Percentiles rank a stretch among this genome's conserved stretches.
phyloP scores from a whole-genome alignment of 768 basidiomycete genomes.

The Fomitopsis pulvina region DNA sequence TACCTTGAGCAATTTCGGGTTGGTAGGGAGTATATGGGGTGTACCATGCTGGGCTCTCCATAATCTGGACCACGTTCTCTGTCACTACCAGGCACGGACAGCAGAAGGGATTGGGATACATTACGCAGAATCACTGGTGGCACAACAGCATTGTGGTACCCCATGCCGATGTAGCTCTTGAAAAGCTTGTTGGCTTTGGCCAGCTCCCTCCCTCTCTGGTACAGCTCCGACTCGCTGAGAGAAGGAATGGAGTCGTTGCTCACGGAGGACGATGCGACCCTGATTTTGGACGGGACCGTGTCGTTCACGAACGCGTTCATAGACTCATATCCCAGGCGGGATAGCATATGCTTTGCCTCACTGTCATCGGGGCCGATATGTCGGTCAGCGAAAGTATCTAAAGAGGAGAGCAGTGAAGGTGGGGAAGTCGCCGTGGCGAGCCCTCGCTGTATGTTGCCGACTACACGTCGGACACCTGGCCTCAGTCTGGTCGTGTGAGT shows the following conservation, averaged over 20 bases:
- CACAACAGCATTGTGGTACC: conserved; percentile 91
- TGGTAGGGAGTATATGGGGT: conserved; percentile 96
- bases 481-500: conserved; percentile 9
- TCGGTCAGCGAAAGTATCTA: conserved; percentile 86
- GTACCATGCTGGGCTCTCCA: conserved; percentile 98
- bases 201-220: conserved; percentile 65
- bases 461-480: conserved; percentile 15
- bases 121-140: conserved; percentile 95
- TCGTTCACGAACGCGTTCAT: conserved; percentile 85
- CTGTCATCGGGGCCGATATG: conserved; percentile 87
- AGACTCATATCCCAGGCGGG: conserved; percentile 72
- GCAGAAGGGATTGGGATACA: conserved; percentile 34
- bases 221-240: conserved; percentile 82
- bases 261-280: conserved; percentile 54
- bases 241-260: conserved; percentile 64
- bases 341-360: conserved; percentile 82
- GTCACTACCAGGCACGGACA: not conserved
- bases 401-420: conserved; percentile 66
- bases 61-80: conserved; percentile 39
- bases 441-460: conserved; percentile 25
- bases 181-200: conserved; percentile 75
- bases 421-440: conserved; percentile 59
- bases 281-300: conserved; percentile 76
- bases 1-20: conserved; percentile 97
- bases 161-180: conserved; percentile 97